A percentile compares a stretch with the other conserved stretches of the same genome.
phyloP scores from a whole-genome alignment of 805 yeast species.

The Lachancea nothofagi region DNA sequence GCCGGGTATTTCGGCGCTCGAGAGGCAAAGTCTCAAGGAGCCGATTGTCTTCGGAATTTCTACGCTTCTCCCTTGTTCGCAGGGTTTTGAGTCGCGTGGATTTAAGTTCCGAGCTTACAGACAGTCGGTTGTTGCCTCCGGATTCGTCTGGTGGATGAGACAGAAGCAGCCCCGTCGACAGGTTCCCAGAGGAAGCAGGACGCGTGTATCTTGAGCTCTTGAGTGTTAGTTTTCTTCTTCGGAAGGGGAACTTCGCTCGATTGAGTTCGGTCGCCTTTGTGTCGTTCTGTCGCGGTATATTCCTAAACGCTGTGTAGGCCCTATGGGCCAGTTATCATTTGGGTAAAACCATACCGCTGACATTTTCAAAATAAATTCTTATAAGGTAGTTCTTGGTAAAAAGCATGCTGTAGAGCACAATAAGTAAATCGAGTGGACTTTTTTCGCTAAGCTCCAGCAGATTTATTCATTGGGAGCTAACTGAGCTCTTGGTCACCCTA shows the following conservation, averaged over 20 bases:
- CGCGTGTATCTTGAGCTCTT: constrained; percentile 35
- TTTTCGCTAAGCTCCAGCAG: no score
- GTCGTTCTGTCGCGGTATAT: constrained; percentile 85
- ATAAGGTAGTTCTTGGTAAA: no score
- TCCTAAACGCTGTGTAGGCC: constrained; percentile 98
- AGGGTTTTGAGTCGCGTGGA: constrained; percentile 30
- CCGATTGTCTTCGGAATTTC: constrained; percentile 6
- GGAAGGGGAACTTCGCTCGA: constrained; percentile 22
- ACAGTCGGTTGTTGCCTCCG: constrained; percentile 48
- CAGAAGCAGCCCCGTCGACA: constrained; percentile 97
- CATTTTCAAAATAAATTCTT: no score
- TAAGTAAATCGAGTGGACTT: no score
- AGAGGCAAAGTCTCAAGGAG: constrained; percentile 47
- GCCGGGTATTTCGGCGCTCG: constrained; percentile 67
- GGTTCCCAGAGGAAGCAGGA: constrained; percentile 67
- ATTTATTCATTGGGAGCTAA: no score
- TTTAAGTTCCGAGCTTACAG: constrained; percentile 11
- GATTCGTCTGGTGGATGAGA: constrained; percentile 39
- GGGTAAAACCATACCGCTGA: constrained; percentile 99
- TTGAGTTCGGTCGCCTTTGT: constrained; percentile 61
- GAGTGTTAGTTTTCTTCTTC: constrained; percentile 27
- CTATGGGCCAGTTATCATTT: constrained; percentile 87
- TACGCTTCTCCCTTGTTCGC: constrained; percentile 32
- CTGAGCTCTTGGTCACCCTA: no score
- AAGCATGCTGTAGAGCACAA: no score